Evolutionary conservation across 129 eudicot genomes (phyloP), one percentile per base, ranked within the genome.

Genomic region (Tagetes patula): DNA sequence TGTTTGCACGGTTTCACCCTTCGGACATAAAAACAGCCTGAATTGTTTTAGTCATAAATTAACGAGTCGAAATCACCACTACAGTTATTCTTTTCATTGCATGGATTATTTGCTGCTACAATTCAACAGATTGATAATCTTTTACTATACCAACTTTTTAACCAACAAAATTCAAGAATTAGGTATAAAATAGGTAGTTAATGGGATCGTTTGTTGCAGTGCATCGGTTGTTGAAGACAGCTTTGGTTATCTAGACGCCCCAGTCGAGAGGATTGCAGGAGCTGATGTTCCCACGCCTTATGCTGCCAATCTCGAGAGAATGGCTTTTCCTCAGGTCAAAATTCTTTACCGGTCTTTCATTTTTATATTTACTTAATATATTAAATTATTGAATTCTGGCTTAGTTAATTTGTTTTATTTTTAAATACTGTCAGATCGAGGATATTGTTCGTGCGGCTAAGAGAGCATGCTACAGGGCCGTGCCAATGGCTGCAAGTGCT

Each of bases 251-350:
- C 97, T 95, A 75, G 99, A 95, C 79, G 94, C 99, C 8, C 85
- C 99, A n/a, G 94, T 95, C 43, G 96, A 95, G 83, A 85, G 99
- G 82, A 88, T 95, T 73, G 72, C 89, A 8, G 97, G 96, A 50
- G 97, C 97, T 14, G 99, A 95, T 77, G 96, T 95, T 74, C 96
- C 96, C 62, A 95, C 90, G 69, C 99, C 99, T 20, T 95, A 95
- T 69, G 96, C 97, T 38, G 91, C 99, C 55, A 95, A 95, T 83
- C 95, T 95, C 11, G 99, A 95, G 86, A 90, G 96, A 72, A 61
- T 88, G 78, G 94, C 97, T 64, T 87, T 88, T 67, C 99, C 99
- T 37, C 99, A 95, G 97, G 99, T 95, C 54, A 38, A 47, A 6
- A 48, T 31, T 32, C 3, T 38, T 67, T 6, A 32, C 69, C 20